phyloP scores from a whole-genome alignment of 1,284 basidiomycete genomes.

The Phlebopus sp. region DNA sequence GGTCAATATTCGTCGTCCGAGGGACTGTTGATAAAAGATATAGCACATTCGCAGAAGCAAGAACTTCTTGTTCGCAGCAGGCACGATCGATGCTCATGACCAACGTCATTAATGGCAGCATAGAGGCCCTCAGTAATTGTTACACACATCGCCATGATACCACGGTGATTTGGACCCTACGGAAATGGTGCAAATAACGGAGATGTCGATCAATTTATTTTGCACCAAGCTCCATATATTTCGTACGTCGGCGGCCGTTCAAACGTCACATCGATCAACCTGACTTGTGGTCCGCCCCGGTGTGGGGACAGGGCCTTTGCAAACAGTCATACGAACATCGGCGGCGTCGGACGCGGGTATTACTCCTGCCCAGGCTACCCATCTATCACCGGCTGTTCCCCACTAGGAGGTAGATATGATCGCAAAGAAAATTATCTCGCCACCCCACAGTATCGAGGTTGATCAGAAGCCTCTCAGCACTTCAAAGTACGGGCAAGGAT shows the following conservation, averaged over 20 bases:
- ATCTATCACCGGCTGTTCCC: background rate
- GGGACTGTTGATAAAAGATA: constrained; percentile 3
- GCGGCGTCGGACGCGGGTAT: no score
- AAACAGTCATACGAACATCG: background rate
- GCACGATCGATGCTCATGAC: background rate
- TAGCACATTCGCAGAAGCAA: constrained; percentile 8
- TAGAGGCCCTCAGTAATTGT: constrained; percentile 2
- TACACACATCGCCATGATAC: constrained; percentile 8
- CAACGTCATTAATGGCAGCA: constrained; percentile 5
- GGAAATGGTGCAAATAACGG: constrained; percentile 1
- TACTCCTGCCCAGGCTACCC: background rate
- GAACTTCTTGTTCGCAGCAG: background rate
- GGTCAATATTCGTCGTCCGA: constrained; percentile 19
- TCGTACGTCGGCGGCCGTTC: constrained; percentile 1
- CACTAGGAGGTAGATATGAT: constrained; percentile 8
- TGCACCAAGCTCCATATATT: background rate
- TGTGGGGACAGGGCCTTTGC: background rate
- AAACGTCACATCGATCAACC: background rate
- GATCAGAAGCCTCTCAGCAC: background rate
- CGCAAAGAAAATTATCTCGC: constrained; percentile 2
- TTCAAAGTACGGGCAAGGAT: no score
- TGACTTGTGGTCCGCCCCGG: constrained; percentile 1
- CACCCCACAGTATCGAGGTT: constrained; percentile 8
- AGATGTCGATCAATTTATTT: constrained; percentile 2
- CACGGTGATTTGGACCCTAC: constrained; percentile 2